phyloP scores from a whole-genome alignment of 1,139 yeast genomes.

The Suhomyces chickasaworum region DNA sequence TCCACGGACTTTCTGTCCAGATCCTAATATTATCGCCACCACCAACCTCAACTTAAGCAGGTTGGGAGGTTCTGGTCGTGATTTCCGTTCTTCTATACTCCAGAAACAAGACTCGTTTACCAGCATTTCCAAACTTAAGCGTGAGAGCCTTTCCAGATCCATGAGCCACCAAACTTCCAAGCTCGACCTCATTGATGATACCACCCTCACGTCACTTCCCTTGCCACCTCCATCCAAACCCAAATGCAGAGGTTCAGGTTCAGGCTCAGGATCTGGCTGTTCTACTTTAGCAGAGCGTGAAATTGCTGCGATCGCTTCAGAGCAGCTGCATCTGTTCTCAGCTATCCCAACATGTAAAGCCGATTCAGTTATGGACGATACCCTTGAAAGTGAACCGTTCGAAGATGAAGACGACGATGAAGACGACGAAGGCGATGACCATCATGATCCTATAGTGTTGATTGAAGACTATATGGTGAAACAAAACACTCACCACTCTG shows the following conservation, averaged over 20 bases:
- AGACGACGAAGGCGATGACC: conserved; percentile 30
- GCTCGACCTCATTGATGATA: conserved; percentile 63
- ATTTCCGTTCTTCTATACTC: conserved; percentile 4
- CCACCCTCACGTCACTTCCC: conserved; percentile 66
- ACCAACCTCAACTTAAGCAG: conserved; percentile 20
- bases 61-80: conserved; percentile 11
- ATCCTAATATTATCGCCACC: conserved; percentile 17
- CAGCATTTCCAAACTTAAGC: conserved; percentile 6
- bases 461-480: conserved; percentile 51
- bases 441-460: conserved; percentile 51
- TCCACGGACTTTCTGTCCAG: conserved; percentile 10
- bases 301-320: background rate
- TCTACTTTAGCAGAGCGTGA: background rate
- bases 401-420: conserved; percentile 18
- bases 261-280: background rate
- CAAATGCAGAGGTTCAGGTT: conserved; percentile 10
- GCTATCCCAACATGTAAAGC: background rate
- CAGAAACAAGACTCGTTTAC: conserved; percentile 10
- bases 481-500: conserved; percentile 3
- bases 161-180: conserved; percentile 42
- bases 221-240: conserved; percentile 55
- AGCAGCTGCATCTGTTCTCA: background rate
- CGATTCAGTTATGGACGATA: conserved; percentile 8
- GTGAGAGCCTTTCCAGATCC: conserved; percentile 14
- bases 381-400: conserved; percentile 11